Base-by-base conservation (phyloP, 2,329 filamentous ascomycete genomes). In the Capronia epimyces region DNA sequence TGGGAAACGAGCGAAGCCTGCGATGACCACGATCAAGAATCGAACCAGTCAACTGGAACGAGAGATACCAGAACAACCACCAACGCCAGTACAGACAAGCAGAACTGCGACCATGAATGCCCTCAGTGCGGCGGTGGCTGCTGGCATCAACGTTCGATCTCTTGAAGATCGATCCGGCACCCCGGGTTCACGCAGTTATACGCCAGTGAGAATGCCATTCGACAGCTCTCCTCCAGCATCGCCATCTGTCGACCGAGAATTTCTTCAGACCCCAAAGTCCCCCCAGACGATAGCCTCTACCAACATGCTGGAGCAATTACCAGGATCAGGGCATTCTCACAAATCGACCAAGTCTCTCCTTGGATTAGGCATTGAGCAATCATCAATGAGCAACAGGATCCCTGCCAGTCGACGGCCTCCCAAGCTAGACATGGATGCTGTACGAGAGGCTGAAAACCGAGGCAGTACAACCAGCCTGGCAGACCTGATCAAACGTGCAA, bases 401-500 rank as follows among this genome's bases (percentile, higher is more conserved):
- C 69, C 68, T 16, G 61, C 63, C 15, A 64, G 60, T 32, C 67
- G 63, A 45, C 65, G 69, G 52, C 90, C 91, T 25, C 86, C 88
- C 2, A 81, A 80, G 29, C 72, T 96, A 3, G 83, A 96, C 64
- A 84, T 96, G 20, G 84, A 90, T 63, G 87, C 87, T 3, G 86
- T 95, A 2, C 80, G 82, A 58, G 82, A 85, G 45, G 87, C 87
- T 13, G 89, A 96, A 67, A 81, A 85, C 1, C 81, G 93, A 63
- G 90, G 89, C 3, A 96, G 90, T 65, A 75, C 95, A 57, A 97
- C 93, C 1, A 96, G 90, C 68, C 73, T 98, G 52, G 86, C 90
- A 0, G 93, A 97, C 66, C 73, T 98, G 53, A 97, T 98, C 60
- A 79, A 82, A 63, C 81, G 93, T 60, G 93, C 93, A 9, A 97